Evolutionary conservation across 1,284 basidiomycete genomes (phyloP), one percentile per base, ranked within the genome.

Genomic region (Neonothopanus nambi): DNA sequence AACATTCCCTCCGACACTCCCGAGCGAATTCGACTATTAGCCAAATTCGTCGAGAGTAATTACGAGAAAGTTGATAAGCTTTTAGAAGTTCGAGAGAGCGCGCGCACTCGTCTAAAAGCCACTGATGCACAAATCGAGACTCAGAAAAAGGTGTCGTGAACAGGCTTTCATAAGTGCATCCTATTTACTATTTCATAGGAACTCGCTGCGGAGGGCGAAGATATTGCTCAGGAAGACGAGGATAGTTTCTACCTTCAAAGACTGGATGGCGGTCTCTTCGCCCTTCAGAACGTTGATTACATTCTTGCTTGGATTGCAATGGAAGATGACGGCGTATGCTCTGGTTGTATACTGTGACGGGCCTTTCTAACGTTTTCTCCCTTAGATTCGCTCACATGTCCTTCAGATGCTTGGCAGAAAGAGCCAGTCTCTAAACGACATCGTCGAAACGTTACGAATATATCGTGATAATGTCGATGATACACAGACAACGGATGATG

Each of bases 241-340:
- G 88, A 90, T 35, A 68, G 85, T 26, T 89, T 87, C 77, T 98
- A 98, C 70, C 72, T 98, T 18, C 81, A 85, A 17, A 81, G 90
- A 38, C 71, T 98, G 23, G 94, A 97, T 52, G 83, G 85, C 2
- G 97, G 96, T 0, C 71, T 98, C 33, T 95, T 91, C 66, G 89
- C 89, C 1, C 70, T 99, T 9, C 96, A 99, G 65, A 90, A 88
- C 15, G 82, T 92, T 20, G 96, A 98, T 70, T 97, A 95, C 59
- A 87, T 98, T 47, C 70, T 98, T 24, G 95, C 91, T 1, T 99
- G 97, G 97, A 71, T 98, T 24, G 82, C 85, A 54, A 97, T 98
- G 94, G 97, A 99, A 72, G 97, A 99, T 63, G 97, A 99, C 63
- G 97, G 95, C 28, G 94, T 95, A 72, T 57, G 90, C n/a, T 57